phyloP scores from a whole-genome alignment of 441 rosid genomes.

The Raphanus hybrid region DNA sequence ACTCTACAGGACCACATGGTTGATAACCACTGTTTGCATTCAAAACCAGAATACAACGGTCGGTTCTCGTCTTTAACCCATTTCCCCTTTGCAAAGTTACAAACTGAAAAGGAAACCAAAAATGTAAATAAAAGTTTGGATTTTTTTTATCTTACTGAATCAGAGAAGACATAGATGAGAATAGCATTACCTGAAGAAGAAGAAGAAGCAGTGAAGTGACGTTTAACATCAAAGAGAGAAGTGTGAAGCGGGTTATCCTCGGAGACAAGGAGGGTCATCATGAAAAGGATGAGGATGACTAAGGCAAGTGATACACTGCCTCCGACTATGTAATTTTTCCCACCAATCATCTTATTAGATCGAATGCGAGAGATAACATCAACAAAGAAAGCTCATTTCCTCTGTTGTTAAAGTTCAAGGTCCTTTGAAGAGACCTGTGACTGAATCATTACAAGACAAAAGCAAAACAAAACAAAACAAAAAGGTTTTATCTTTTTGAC shows the following conservation, averaged over 20 bases:
- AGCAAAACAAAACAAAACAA: background rate
- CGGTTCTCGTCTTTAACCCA: slow-evolving; percentile 70
- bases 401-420: too few species aligned
- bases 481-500: background rate
- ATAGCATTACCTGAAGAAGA: slow-evolving; percentile 40
- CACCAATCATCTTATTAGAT: slow-evolving; percentile 33
- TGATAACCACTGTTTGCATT: slow-evolving; percentile 88
- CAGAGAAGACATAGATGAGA: background rate
- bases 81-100: slow-evolving; percentile 82
- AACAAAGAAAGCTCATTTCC: slow-evolving; percentile 11
- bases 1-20: slow-evolving; percentile 91
- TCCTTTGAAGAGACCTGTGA: too few species aligned
- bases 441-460: too few species aligned
- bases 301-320: slow-evolving; percentile 45
- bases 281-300: slow-evolving; percentile 29
- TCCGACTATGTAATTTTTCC: slow-evolving; percentile 24
- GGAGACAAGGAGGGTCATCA: slow-evolving; percentile 22
- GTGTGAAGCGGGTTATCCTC: slow-evolving; percentile 31
- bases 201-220: slow-evolving; percentile 37
- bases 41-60: slow-evolving; percentile 77
- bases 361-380: slow-evolving; percentile 23
- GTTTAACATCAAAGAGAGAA: slow-evolving; percentile 26
- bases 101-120: slow-evolving; percentile 47
- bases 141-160: background rate
- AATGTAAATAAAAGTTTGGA: slow-evolving; percentile 5